Evolutionary conservation across 768 basidiomycete genomes (phyloP), one percentile per base, ranked within the genome.

Genomic region (Cyclocybe aegerita): DNA sequence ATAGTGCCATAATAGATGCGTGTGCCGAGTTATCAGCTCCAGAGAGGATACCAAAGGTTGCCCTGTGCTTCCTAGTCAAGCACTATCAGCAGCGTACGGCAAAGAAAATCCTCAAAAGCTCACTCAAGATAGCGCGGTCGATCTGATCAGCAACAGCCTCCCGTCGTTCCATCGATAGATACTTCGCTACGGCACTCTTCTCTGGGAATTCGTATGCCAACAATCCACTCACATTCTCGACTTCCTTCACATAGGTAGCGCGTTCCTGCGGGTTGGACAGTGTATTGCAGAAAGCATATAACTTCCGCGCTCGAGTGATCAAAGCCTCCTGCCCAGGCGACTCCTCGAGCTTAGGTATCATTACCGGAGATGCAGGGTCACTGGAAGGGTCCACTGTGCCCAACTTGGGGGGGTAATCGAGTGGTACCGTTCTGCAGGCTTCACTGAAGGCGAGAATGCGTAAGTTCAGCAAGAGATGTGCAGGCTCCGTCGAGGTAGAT

Each of bases 391-490:
- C 55, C 15, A 52, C 55, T 37, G 37, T 54, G 44, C 10, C 50
- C 8, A 48, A 11, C 35, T 62, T 51, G 17, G 69, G 56, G 34
- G 66, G 65, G 59, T 77, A 78, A 3, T 70, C 69, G 12, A 91
- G 74, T 3, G 90, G 88, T 9, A 79, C 64, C 2, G 88, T 87
- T 29, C 93, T 83, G 55, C 91, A 84, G 15, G 85, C 79, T 67
- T 98, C 95, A 60, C 90, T 85, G 70, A 97, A 98, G 1, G 82
- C 81, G 37, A 89, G 85, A 42, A 97, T 90, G 43, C 86, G 87
- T 35, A 98, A 83, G 63, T 97, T 94, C 53, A 98, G 78, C 12
- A 75, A 72, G 46, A 96, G 76, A 59, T 93, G 90, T 1, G 73
- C 66, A n/a, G 93, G 87, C 41, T 86, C 76, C 23, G 85, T 75